These are phyloP conservation scores for Cutaneotrichosporon dermatis DNA, from an alignment of 1,284 basidiomycete species.

Conservation along the genomic window DNA sequence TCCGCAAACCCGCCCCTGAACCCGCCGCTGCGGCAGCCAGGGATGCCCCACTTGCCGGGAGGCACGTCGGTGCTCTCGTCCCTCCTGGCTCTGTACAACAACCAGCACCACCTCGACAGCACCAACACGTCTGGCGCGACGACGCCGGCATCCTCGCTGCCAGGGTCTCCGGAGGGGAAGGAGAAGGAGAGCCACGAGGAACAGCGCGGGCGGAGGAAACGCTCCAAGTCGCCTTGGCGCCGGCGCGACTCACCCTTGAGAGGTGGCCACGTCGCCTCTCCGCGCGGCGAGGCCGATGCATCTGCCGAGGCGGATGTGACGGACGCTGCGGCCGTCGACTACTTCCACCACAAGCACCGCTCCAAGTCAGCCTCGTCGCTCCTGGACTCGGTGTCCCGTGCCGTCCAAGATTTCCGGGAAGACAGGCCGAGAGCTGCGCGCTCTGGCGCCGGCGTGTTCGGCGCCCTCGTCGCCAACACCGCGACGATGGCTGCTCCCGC, in stretches of 20 bases:
- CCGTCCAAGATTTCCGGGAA: constrained; percentile 6
- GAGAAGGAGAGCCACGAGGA: background rate
- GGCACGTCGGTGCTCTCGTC: constrained; percentile 44
- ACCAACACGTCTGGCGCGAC: background rate
- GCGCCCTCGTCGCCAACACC: constrained; percentile 66
- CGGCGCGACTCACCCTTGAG: background rate
- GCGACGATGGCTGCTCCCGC: constrained; percentile 61
- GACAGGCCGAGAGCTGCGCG: constrained; percentile 55
- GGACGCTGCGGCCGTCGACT: no score
- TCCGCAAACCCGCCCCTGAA: constrained; percentile 10
- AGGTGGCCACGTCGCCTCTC: no score
- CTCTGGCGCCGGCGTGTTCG: constrained; percentile 64
- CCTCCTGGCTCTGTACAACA: constrained; percentile 41
- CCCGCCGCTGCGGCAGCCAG: constrained; percentile 2
- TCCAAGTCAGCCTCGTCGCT: background rate
- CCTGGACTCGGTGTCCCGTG: background rate
- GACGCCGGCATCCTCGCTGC: background rate
- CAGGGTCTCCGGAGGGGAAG: background rate
- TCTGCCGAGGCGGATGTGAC: no score
- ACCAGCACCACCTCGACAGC: constrained; percentile 24
- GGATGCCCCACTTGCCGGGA: constrained; percentile 21
- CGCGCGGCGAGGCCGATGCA: no score
- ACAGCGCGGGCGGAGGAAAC: background rate
- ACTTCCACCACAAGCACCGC: background rate
- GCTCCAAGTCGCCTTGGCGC: background rate